phyloP scores from a whole-genome alignment of 108 stramenopile species.

The Aurantiochytrium sp. region DNA sequence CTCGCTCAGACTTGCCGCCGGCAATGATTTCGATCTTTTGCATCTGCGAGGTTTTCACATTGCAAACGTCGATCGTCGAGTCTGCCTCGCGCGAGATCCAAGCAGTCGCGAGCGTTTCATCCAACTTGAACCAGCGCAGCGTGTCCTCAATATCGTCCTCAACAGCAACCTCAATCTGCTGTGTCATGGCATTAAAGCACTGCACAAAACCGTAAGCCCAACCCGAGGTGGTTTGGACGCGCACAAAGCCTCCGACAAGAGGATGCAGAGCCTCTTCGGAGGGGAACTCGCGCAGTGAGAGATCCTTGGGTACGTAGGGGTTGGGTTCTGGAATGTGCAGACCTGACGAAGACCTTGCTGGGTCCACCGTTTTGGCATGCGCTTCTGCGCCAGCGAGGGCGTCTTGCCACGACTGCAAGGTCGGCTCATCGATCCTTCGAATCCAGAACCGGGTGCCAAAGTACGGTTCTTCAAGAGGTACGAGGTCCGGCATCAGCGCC shows the following conservation, averaged over 20 bases:
- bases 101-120: neutral
- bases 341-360: neutral
- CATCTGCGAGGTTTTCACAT: neutral
- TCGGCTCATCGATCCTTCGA: neutral
- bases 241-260: neutral
- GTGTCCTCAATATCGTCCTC: slow-evolving; percentile 10
- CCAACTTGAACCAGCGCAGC: neutral
- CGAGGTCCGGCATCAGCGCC: neutral
- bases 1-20: neutral
- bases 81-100: neutral
- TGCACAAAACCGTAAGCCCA: slow-evolving; percentile 14
- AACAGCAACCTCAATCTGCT: neutral
- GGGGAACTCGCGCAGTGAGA: neutral
- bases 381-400: neutral
- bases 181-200: neutral
- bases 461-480: neutral
- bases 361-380: neutral
- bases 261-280: neutral
- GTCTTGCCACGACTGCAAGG: neutral
- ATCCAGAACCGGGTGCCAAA: neutral
- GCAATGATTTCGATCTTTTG: neutral
- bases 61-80: neutral
- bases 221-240: neutral
- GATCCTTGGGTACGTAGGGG: neutral
- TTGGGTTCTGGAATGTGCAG: neutral